phyloP scores from a whole-genome alignment of 2,329 filamentous ascomycete genomes.

The Fusarium duplospermum region DNA sequence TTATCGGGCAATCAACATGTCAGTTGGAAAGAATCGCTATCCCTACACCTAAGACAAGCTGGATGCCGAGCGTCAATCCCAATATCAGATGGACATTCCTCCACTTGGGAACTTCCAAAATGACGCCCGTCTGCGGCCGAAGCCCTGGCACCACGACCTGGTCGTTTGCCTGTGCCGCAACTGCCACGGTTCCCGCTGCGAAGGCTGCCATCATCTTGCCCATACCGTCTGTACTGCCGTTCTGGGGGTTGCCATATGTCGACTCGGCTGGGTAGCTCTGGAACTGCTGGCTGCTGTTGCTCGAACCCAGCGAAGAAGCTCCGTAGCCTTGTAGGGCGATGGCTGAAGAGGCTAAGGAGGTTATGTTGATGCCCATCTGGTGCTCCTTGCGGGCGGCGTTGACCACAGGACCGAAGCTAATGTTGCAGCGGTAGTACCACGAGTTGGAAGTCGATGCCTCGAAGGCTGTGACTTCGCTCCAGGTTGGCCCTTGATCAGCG shows the following conservation, averaged over 20 bases:
- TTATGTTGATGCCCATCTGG: conserved; percentile 32
- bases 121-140: conserved; percentile 47
- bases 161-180: conserved; percentile 47
- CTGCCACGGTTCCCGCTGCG: conserved; percentile 50
- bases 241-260: conserved; percentile 48
- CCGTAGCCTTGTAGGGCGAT: conserved; percentile 41
- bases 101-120: conserved; percentile 50
- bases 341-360: conserved; percentile 26
- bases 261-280: conserved; percentile 58
- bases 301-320: conserved; percentile 29
- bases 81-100: conserved; percentile 45
- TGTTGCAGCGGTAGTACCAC: conserved; percentile 42
- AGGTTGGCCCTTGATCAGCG: conserved; percentile 11
- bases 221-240: conserved; percentile 49
- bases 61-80: conserved; percentile 46
- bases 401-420: conserved; percentile 28
- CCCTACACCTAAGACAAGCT: conserved; percentile 42
- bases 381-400: conserved; percentile 33
- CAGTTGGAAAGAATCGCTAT: conserved; percentile 28
- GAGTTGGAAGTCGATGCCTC: conserved; percentile 30
- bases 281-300: conserved; percentile 27
- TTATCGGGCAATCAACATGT: not conserved
- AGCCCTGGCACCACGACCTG: conserved; percentile 42
- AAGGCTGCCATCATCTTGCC: conserved; percentile 52
- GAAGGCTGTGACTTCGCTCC: conserved; percentile 38